Evolutionary conservation across 2,329 filamentous ascomycete genomes (phyloP), one percentile per base, ranked within the genome.

Genomic region (Fusarium lateritium): DNA sequence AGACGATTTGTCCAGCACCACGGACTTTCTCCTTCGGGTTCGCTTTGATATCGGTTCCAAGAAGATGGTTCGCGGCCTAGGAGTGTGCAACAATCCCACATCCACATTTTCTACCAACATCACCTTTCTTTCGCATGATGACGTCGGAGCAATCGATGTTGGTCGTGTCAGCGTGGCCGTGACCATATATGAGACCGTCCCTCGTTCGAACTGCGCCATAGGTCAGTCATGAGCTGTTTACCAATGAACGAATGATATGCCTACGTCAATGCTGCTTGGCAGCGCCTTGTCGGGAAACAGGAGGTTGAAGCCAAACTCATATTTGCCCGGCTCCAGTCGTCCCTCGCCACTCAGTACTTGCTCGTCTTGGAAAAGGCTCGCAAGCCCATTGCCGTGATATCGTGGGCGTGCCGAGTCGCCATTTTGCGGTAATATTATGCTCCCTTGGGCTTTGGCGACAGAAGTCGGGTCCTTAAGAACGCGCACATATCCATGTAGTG

Each of bases 201-300:
- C 96, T 76, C 95, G 90, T 81, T 98, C 96, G 79, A 99, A 99
- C 94, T 98, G 79, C 28, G 26, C 40, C 36, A 11, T 13, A 22
- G 17, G 57, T 73, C 43, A 71, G 63, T 51, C 51, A 62, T 60
- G 39, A 19, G 17, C 38, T 19, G 26, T 15, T 14, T 46, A 21
- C 15, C 21, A 52, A 42, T 38, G 33, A 24, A 49, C 31, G 43
- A 21, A 44, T 8, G 17, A 33, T 46, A 21, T 47, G 84, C 92
- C 76, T 86, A 98, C 95, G 81, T 97, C 94, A 76, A 99, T 95
- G 78, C 95, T 98, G 80, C 93, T 97, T n/a, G 93, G 93, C 61
- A 96, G 81, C 7, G 86, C 87, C 72, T 89, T 87, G 50, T 86
- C 83, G 3, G 91, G 91, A 70, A 94, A 93, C 58, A 90, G 83